These are phyloP conservation scores for Cercospora citrullina DNA, from an alignment of 2,329 filamentous ascomycete genomes.

Conservation along the genomic window DNA sequence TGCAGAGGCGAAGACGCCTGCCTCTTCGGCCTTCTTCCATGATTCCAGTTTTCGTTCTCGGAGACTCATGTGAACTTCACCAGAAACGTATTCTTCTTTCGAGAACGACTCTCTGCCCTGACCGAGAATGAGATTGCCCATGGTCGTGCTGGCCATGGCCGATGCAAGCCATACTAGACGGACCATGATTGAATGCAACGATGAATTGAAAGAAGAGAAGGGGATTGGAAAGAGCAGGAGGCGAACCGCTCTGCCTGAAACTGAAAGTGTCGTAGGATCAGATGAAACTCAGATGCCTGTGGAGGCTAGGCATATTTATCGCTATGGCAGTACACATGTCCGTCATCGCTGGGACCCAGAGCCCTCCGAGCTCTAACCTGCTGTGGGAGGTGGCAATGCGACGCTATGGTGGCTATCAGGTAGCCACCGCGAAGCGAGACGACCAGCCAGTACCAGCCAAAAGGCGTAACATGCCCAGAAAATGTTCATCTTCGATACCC, in stretches of 20 bases:
- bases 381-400: constrained; percentile 4
- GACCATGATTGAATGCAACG: background rate
- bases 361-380: background rate
- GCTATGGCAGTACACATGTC: background rate
- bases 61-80: constrained; percentile 4
- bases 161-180: constrained; percentile 1
- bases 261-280: background rate
- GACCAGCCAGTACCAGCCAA: constrained; percentile 1
- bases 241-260: background rate
- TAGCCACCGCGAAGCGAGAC: constrained; percentile 1
- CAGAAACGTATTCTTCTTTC: constrained; percentile 8
- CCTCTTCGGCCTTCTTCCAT: constrained; percentile 7
- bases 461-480: background rate
- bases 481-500: background rate
- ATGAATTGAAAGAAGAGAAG: background rate
- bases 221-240: background rate
- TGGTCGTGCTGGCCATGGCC: background rate
- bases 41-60: background rate
- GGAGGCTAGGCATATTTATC: background rate
- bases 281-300: background rate
- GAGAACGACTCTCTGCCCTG: constrained; percentile 4
- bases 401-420: constrained; percentile 2
- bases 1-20: constrained; percentile 7
- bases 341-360: background rate
- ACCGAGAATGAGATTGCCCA: constrained; percentile 1